Evolutionary conservation across 2,329 filamentous ascomycete species (phyloP), one percentile per base, ranked within the genome.

Genomic region (Paramyrothecium roridum): DNA sequence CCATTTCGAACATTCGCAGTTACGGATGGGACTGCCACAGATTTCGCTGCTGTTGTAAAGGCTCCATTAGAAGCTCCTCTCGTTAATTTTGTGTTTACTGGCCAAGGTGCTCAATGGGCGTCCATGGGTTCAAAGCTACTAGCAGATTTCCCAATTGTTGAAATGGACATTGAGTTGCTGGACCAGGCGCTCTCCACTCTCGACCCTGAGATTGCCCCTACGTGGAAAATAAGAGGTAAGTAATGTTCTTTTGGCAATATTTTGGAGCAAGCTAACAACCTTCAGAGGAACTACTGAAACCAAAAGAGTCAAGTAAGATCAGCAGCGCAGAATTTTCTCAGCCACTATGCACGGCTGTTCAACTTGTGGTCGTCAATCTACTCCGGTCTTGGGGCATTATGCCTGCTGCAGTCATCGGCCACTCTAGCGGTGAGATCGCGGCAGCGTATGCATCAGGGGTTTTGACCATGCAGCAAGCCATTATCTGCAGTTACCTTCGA

Each of bases 391-490:
- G 26, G 48, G 66, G 69, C 0, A 57, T 80, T 26, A 52, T 47
- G 1, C 71, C 74, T 0, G 26, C 60, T 8, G 63, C 59, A 4
- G 65, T 72, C 1, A 60, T 72, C 1, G 71, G 73, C 0, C 72
- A 75, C 54, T 73, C 70, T 0, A 67, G 63, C 20, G 72, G 72
- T 10, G 72, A 75, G 54, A 73, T 74, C 49, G 67, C 66, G 1
- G 72, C 72, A 12, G 73, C 71, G 1, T 73, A 71, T 40, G 59
- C 61, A 12, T 40, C 55, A 0, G 54, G 58, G 1, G 48, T 12
- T 8, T 23, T 65, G 3, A 64, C 70, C 0, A 59, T 60, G 16
- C 52, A 61, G 3, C 60, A 65, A 13, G 69, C 69, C 0, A 60
- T 71, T n/a, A 55, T 57, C 2, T 57, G 65, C 8, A 62, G 70